Base-by-base conservation (phyloP, 2,329 filamentous ascomycete genomes). In the Xylariales sp. region DNA sequence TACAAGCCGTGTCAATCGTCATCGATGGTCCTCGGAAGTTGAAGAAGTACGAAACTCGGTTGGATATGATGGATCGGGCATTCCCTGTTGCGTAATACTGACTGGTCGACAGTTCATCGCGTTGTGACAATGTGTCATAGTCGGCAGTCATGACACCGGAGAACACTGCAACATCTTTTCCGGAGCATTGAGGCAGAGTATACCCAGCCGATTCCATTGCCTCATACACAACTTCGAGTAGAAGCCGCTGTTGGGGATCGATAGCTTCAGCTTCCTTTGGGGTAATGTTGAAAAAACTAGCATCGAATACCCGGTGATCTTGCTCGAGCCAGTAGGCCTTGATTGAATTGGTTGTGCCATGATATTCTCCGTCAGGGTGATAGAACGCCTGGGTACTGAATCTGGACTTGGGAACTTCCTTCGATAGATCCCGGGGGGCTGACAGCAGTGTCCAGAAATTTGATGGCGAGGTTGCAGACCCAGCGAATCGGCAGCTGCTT, bases 1-100 rank as follows among this genome's bases (percentile, higher is more conserved):
- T 68, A 45, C 66, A 70, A 3, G 63, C 66, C 1, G 64, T 68
- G 40, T 69, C 62, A 16, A 68, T 54, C 4, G 62, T 65, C 43
- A 66, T 51, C 9, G 60, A 63, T 8, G 63, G 62, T 5, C 65
- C 65, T 1, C 53, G 54, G 29, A 66, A 59, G 44, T 68, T 60
- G 50, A 65, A 68, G 43, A 61, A 62, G 45, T 66, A 66, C 1
- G 62, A 65, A 18, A 68, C 49, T 1, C 65, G 53, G 50, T 68
- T 68, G 3, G 64, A 53, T 14, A 65, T 48, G 16, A 66, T 60
- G 16, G 60, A 51, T 2, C 55, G 49, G 18, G 58, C 59, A 21
- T 55, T 59, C 4, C 63, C 63, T 5, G 60, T 60, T 1, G 54
- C 49, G 36, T 63, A 65, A 22, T 59, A 59, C 35, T 56, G 51